Evolutionary conservation across 1,284 basidiomycete genomes (phyloP).

Genomic region (Cryptococcus jaspeensis): DNA sequence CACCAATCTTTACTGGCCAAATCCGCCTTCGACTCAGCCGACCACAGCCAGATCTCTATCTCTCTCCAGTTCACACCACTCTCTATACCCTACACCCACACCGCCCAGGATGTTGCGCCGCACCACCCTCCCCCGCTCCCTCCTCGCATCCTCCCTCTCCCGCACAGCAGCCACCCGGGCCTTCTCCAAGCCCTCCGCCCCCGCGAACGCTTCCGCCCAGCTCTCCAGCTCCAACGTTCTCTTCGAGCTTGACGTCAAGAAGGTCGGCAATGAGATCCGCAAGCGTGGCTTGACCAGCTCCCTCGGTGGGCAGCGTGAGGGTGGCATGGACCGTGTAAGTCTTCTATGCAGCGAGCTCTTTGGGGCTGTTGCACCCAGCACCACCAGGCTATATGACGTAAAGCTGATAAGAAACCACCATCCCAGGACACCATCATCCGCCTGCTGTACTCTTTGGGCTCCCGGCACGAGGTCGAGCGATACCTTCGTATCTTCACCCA

Average conservation of each 20-base stretch:
- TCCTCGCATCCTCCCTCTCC: slow-evolving; percentile 24
- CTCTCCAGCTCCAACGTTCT: slow-evolving; percentile 31
- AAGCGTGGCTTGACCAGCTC: slow-evolving; percentile 43
- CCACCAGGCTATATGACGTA: not conserved
- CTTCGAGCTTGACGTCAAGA: slow-evolving; percentile 46
- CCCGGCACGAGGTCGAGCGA: slow-evolving; percentile 91
- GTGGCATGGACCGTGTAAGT: slow-evolving; percentile 51
- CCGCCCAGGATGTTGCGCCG: slow-evolving; percentile 36
- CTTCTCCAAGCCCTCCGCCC: slow-evolving; percentile 31
- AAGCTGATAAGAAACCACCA: not conserved
- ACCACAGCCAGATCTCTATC: not conserved
- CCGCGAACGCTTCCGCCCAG: slow-evolving; percentile 21
- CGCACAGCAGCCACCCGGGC: slow-evolving; percentile 14
- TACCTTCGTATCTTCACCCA: slow-evolving; percentile 94
- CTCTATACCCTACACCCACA: slow-evolving; percentile 1
- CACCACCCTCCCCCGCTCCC: slow-evolving; percentile 25
- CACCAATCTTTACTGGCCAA: not conserved
- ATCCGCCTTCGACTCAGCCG: slow-evolving; percentile 4
- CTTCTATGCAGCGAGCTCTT: not conserved
- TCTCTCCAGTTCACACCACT: slow-evolving; percentile 2
- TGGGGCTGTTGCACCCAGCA: not conserved
- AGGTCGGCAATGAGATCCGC: slow-evolving; percentile 48
- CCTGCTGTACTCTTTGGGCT: slow-evolving; percentile 89
- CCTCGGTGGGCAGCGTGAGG: slow-evolving; percentile 32
- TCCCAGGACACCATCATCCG: slow-evolving; percentile 92